Base-by-base conservation (phyloP, 768 basidiomycete species). In the Mrakia hoshinonis region DNA sequence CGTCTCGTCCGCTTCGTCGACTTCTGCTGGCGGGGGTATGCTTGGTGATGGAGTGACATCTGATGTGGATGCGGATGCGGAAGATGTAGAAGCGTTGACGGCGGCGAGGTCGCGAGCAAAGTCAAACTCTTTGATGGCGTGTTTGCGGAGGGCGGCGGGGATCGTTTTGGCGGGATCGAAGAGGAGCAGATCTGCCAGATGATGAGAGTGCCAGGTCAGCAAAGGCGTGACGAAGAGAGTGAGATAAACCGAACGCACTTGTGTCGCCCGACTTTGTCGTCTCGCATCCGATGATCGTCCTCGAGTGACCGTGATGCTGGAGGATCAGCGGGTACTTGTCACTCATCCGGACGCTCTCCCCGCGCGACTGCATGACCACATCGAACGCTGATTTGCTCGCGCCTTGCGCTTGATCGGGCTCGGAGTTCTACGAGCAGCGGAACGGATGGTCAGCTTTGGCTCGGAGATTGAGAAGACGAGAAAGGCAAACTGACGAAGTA, bases 231-330 rank as follows among this genome's bases (percentile, higher is more conserved):
- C 12, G 68, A n/a, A 39, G 13, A 2, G 36, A 1, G 3, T 10
- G 18, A 43, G 38, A 26, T 9, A 49, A 20, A 4, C 9, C 34
- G 34, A 20, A 58, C 63, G 34, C 24, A 72, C 70, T 72, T 13
- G 70, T 72, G 15, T 72, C 70, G 39, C 70, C 70, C n/a, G 46
- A 48, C 39, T 22, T 58, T 6, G 43, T 29, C 52, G 70, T 67
- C 36, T 72, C 70, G 1, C 46, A 46, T n/a, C 70, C 70, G 43
- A 72, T 48, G 39, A 72, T 61, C n/a, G 70, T 72, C 36, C 70
- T 39, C 4, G 70, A 72, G n/a, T 72, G 70, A 15, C 70, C 70
- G 15, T 72, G 70, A 7, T 72, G 70, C 70, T 72, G 65, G 4
- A 72, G 65, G 52, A 72, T 67, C 24, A 72, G 12, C 15, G 65